phyloP scores from a whole-genome alignment of 2,329 filamentous ascomycete genomes.

The Bipolaris cookei region DNA sequence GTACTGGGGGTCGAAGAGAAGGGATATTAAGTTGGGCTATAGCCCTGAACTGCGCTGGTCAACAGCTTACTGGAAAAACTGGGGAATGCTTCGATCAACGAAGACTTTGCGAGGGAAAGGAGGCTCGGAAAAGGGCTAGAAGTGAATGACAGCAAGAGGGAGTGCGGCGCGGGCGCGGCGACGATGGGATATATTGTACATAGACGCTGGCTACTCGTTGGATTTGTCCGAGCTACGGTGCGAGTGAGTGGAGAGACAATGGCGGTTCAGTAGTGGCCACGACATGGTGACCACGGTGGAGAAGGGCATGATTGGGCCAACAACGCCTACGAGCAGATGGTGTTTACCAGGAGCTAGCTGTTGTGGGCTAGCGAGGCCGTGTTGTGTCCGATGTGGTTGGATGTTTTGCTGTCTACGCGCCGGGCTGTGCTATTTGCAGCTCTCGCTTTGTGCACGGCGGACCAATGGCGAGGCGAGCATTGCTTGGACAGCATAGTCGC shows the following conservation, averaged over 20 bases:
- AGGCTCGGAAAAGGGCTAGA: conserved; percentile 40
- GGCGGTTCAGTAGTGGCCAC: conserved; percentile 47
- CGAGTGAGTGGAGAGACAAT: conserved; percentile 34
- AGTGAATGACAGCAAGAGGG: conserved; percentile 43
- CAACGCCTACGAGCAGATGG: conserved; percentile 23
- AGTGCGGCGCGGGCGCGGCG: conserved; percentile 36
- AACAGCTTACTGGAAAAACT: conserved; percentile 51
- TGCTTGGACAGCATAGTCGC: conserved; percentile 35
- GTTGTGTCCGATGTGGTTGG: conserved; percentile 40
- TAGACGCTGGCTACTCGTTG: conserved; percentile 38
- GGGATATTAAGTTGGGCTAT: conserved; percentile 46
- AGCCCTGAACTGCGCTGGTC: conserved; percentile 50
- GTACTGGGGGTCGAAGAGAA: conserved; percentile 29
- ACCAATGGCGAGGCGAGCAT: conserved; percentile 35
- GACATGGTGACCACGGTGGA: conserved; percentile 35
- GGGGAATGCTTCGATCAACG: conserved; percentile 55
- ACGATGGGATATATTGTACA: conserved; percentile 44
- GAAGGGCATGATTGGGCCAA: conserved; percentile 38
- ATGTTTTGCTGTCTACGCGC: conserved; percentile 41
- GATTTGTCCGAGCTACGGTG: conserved; percentile 34
- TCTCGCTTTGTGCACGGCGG: conserved; percentile 22
- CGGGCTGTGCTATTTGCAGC: conserved; percentile 41
- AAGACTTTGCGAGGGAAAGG: conserved; percentile 39
- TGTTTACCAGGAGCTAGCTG: conserved; percentile 26
- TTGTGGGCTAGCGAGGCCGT: conserved; percentile 32